These are phyloP conservation scores for Rosa lucieae DNA, from an alignment of 306 rosid genomes.

Conservation along the genomic window DNA sequence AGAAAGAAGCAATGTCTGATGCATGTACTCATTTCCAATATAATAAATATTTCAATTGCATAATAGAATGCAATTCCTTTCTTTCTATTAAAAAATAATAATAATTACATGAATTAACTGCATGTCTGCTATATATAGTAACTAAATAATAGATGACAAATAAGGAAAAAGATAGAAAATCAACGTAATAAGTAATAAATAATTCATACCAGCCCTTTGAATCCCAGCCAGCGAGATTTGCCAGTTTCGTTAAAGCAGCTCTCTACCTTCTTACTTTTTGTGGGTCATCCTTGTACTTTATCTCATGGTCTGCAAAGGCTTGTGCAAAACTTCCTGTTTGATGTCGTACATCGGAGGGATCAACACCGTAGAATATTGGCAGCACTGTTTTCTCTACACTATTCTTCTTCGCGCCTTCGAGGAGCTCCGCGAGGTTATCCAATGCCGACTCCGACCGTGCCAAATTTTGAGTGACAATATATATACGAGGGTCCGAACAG, in stretches of 20 bases:
- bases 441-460: neutral
- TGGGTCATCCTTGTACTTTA: neutral
- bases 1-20: too few species aligned
- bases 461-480: neutral
- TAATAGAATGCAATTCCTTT: too few species aligned
- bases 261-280: neutral
- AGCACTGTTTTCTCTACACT: neutral
- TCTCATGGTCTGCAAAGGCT: neutral
- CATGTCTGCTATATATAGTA: too few species aligned
- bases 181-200: neutral
- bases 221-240: neutral
- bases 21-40: too few species aligned
- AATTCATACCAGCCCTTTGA: neutral
- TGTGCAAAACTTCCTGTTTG: neutral
- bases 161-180: too few species aligned
- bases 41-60: too few species aligned
- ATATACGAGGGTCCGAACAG: neutral
- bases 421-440: neutral
- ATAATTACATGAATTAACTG: too few species aligned
- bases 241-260: neutral
- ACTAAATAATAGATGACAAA: too few species aligned
- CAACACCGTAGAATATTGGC: neutral
- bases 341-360: neutral
- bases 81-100: too few species aligned
- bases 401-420: neutral